These are phyloP conservation scores for Zygosaccharomyces pseudobailii DNA, from an alignment of 1,139 yeast genomes.

Conservation along the genomic window DNA sequence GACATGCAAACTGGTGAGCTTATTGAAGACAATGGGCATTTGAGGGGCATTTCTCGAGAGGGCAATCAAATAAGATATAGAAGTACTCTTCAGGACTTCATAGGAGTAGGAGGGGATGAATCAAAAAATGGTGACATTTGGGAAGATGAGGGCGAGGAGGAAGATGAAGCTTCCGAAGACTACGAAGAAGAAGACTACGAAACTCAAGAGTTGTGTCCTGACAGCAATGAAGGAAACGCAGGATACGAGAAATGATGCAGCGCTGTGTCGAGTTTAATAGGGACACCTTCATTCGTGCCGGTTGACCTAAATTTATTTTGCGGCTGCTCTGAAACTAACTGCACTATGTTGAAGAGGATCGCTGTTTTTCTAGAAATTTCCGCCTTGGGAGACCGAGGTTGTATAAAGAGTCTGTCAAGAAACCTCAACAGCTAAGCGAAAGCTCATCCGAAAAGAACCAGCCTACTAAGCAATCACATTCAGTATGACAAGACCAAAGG, in stretches of 20 bases:
- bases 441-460: not conserved
- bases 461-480: not conserved
- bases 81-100: conserved; percentile 23
- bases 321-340: not conserved
- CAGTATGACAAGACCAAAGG: conserved; percentile 45
- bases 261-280: too few relatives aligned
- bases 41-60: conserved; percentile 32
- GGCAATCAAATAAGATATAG: conserved; percentile 14
- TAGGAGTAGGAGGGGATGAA: conserved; percentile 8
- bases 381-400: not conserved
- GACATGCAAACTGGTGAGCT: conserved; percentile 58
- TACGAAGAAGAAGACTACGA: conserved; percentile 10
- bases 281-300: too few relatives aligned
- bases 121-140: conserved; percentile 7
- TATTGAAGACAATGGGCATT: conserved; percentile 59
- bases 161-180: conserved; percentile 13
- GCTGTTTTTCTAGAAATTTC: conserved; percentile 4
- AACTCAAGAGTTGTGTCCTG: not conserved
- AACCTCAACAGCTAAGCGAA: too few relatives aligned
- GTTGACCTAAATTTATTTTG: too few relatives aligned
- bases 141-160: conserved; percentile 14
- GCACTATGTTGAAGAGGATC: not conserved
- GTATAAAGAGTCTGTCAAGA: not conserved
- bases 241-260: not conserved
- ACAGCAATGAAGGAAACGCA: conserved; percentile 8